Evolutionary conservation across 371 early-diverging fungal genomes (phyloP), one percentile per base, ranked within the genome.

Genomic region (Catenaria anguillulae): DNA sequence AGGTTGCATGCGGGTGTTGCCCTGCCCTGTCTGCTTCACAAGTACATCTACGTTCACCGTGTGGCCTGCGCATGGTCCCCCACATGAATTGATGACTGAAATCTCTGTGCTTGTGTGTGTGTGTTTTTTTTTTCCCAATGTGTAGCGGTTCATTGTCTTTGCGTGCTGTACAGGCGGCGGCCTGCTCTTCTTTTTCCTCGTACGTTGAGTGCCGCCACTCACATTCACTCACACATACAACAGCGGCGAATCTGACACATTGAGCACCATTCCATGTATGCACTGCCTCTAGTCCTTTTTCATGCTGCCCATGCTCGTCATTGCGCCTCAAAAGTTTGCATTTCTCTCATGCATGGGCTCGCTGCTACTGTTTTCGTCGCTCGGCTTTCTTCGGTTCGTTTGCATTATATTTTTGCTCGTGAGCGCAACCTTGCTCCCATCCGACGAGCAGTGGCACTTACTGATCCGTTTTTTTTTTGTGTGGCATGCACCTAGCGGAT

Each of bases 241-340:
- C n/a, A n/a, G n/a, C n/a, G n/a, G n/a, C n/a, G n/a, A n/a, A n/a
- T n/a, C n/a, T n/a, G n/a, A n/a, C n/a, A n/a, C n/a, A n/a, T n/a
- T n/a, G n/a, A n/a, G n/a, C n/a, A n/a, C n/a, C n/a, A n/a, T n/a
- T n/a, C n/a, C n/a, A n/a, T n/a, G n/a, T n/a, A n/a, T n/a, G n/a
- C n/a, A n/a, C n/a, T 13, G 37, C 37, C 37, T 29, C 15, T 24
- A 31, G 52, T 26, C 52, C 29, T 50, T 50, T 19, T 50, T 50
- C 52, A 50, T 50, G 52, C 52, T 50, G 52, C 52, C 52, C 33
- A 31, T 50, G 52, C 15, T 50, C 52, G 52, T 50, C 29, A 10
- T 50, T 8, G 52, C 52, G 29, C 52, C 52, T 12, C 52, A 50
- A 50, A 50, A 50, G 52, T 50, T 50, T 50, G 52, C 52, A 0